Evolutionary conservation across 176 grass and related monocot genomes (phyloP), one percentile per base, ranked within the genome.

Genomic region (Cenchrus fungigraminus): DNA sequence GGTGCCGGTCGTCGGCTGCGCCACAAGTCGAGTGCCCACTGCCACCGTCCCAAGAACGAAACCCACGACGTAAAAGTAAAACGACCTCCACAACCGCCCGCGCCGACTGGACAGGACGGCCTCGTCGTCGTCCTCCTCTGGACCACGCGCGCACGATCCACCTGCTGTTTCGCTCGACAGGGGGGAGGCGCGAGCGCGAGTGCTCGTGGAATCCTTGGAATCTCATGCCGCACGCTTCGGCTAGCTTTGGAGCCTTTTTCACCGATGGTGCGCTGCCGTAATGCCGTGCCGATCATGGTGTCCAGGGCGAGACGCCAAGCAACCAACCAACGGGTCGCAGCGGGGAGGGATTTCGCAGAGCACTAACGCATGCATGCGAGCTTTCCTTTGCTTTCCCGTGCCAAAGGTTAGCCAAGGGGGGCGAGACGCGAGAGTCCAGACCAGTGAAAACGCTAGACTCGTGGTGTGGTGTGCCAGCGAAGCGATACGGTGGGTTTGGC

Each of bases 21-120:
- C 37, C 37, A 37, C 37, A 37, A 45, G 22, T 55, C 75, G n/a
- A 14, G 51, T 29, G 56, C 32, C 54, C 79, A 45, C 67, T 16
- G n/a, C 52, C 57, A 42, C 52, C 9, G 12, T 13, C 20, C 58
- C 55, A 12, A 8, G 4, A 1, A 4, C 14, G 11, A 0, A 78
- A 34, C 61, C 49, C 25, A 50, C 85, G 15, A 59, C 85, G n/a
- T 68, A 56, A 47, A 67, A 50, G 15, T 75, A 65, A 57, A 74
- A 50, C 34, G 78, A 82, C 78, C 42, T 10, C 85, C 85, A 63
- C 58, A 10, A 71, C 44, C 25, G 16, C 40, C 22, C 14, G 17
- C 9, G 14, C 12, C 50, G 70, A 29, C 70, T 49, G 22, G 22
- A 32, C 31, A 1, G 31, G 31, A 32, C 31, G 31, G 31, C 49